A percentile compares a stretch with the other conserved stretches of the same genome.
These are phyloP conservation scores for Schizochytrium sp. DNA, from an alignment of 108 stramenopile species.

Conservation along the genomic window DNA sequence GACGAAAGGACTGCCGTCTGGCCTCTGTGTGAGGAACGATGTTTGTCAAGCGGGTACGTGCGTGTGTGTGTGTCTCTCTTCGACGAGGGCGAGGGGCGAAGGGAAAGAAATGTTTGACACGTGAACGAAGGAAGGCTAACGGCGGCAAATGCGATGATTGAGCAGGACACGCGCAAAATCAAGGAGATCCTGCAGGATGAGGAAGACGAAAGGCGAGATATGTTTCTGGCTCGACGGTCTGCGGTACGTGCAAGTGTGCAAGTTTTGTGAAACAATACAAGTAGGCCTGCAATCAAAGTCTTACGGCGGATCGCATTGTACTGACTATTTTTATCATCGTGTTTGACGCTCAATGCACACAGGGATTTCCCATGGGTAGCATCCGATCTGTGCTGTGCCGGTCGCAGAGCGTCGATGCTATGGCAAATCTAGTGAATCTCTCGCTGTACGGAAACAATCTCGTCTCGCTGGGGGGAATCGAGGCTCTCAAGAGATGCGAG, in stretches of 20 bases:
- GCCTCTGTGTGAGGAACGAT: too few relatives aligned
- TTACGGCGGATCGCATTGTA: neutral
- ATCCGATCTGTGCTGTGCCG: neutral
- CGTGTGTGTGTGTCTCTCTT: too few relatives aligned
- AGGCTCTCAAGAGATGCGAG: neutral
- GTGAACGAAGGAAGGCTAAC: too few relatives aligned
- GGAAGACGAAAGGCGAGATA: neutral
- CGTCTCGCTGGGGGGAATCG: neutral
- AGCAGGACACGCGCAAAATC: conserved; percentile 2
- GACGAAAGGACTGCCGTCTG: neutral
- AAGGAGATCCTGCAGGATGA: neutral
- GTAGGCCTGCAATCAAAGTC: neutral
- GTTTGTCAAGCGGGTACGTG: too few relatives aligned
- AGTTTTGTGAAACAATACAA: neutral
- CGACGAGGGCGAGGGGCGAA: too few relatives aligned
- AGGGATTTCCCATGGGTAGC: neutral
- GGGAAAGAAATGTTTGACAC: too few relatives aligned
- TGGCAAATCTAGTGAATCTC: neutral
- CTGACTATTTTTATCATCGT: neutral
- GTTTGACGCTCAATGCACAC: too few relatives aligned
- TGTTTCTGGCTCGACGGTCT: neutral
- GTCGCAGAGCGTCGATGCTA: neutral
- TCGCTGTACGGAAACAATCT: conserved; percentile 10
- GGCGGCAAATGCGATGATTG: neutral
- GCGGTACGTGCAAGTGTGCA: neutral